Conservation (phyloP, 345 rosid genomes). For the Eutrema japonicum region DNA sequence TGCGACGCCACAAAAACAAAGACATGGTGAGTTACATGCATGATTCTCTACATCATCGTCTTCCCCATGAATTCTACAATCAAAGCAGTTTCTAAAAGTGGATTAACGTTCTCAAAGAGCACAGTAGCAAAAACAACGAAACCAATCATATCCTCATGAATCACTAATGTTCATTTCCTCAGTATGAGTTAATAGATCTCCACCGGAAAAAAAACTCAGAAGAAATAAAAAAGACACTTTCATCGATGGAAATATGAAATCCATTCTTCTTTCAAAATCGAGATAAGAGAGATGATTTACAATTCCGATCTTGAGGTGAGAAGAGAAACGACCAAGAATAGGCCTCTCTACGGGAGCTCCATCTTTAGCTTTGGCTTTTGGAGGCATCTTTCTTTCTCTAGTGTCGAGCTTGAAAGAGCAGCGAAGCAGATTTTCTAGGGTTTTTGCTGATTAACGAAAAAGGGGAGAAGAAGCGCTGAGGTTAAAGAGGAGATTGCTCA, state of each 20-base stretch:
- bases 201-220: not conserved
- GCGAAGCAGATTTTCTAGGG: constrained; percentile 45
- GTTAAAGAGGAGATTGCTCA: constrained; percentile 32
- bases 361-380: constrained; percentile 89
- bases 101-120: not conserved
- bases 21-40: not conserved
- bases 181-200: constrained; percentile 22
- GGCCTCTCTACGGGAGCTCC: constrained; percentile 91
- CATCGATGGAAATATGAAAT: constrained; percentile 15
- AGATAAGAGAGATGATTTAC: constrained; percentile 45
- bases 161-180: constrained; percentile 17
- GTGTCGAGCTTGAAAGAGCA: constrained; percentile 27
- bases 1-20: constrained; percentile 38
- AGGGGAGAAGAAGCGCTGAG: not conserved
- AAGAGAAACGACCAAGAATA: constrained; percentile 95
- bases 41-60: constrained; percentile 6
- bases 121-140: not conserved
- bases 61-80: not conserved
- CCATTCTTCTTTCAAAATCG: not conserved
- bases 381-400: constrained; percentile 66
- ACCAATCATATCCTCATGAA: not conserved
- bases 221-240: not conserved
- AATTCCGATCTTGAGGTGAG: constrained; percentile 99
- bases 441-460: constrained; percentile 38
- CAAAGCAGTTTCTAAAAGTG: constrained; percentile 13